These are phyloP conservation scores for Yueomyces sp. DNA, from an alignment of 805 yeast species.

Conservation along the genomic window DNA sequence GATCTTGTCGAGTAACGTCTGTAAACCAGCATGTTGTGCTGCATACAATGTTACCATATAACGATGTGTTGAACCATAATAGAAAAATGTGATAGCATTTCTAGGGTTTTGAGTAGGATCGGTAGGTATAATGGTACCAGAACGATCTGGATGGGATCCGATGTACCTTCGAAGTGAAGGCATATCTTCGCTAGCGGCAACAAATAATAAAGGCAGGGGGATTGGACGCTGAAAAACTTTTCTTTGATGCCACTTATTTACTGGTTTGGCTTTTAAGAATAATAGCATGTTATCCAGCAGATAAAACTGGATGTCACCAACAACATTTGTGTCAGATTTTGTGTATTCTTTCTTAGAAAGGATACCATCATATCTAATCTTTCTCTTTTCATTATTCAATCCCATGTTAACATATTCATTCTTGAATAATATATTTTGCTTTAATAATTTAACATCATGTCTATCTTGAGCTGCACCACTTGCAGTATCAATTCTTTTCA, in stretches of 20 bases:
- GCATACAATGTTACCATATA: slow-evolving; percentile 32
- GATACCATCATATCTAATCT: slow-evolving; percentile 34
- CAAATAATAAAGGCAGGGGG: slow-evolving; percentile 62
- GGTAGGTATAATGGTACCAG: slow-evolving; percentile 18
- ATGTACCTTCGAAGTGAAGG: slow-evolving; percentile 42
- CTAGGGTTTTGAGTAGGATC: slow-evolving; percentile 15
- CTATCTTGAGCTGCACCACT: slow-evolving; percentile 91
- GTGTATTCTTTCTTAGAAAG: slow-evolving; percentile 22
- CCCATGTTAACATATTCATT: slow-evolving; percentile 82
- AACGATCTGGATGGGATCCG: slow-evolving; percentile 20
- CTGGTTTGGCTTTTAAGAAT: slow-evolving; percentile 73
- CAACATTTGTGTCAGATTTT: slow-evolving; percentile 14
- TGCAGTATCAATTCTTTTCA: slow-evolving; percentile 63
- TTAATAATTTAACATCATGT: slow-evolving; percentile 74
- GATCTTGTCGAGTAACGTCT: slow-evolving; percentile 67
- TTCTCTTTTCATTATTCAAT: slow-evolving; percentile 67
- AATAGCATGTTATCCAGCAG: slow-evolving; percentile 78
- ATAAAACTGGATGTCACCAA: slow-evolving; percentile 72
- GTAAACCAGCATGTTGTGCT: slow-evolving; percentile 44
- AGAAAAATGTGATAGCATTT: slow-evolving; percentile 23
- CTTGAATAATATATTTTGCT: slow-evolving; percentile 69
- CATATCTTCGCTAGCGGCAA: slow-evolving; percentile 66
- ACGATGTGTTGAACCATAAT: slow-evolving; percentile 26
- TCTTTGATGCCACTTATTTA: slow-evolving; percentile 81
- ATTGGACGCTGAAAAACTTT: slow-evolving; percentile 85